phyloP scores from a whole-genome alignment of 2,329 filamentous ascomycete species.

The Penicillium sp. region DNA sequence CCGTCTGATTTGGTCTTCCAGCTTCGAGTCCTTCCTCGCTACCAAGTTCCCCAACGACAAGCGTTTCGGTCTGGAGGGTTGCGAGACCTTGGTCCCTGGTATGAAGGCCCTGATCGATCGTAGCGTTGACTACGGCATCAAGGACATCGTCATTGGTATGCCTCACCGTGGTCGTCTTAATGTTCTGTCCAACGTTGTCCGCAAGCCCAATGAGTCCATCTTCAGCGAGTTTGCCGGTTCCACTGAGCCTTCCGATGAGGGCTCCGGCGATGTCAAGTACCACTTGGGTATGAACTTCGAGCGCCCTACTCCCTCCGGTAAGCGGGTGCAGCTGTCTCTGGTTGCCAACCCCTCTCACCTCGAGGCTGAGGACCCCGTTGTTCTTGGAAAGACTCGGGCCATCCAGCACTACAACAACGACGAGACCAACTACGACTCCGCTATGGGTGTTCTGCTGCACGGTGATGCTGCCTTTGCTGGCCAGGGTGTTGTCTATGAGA shows the following conservation, averaged over 20 bases:
- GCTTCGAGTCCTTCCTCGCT: constrained; percentile 88
- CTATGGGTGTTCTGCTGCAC: constrained; percentile 92
- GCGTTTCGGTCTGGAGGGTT: constrained; percentile 95
- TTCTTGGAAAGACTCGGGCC: constrained; percentile 91
- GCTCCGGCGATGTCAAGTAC: constrained; percentile 98
- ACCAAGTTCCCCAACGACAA: constrained; percentile 99
- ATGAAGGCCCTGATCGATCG: constrained; percentile 99
- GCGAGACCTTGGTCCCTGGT: constrained; percentile 89
- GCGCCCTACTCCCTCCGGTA: constrained; percentile 91
- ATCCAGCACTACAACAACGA: constrained; percentile 99
- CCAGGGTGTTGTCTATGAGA: constrained; percentile 97
- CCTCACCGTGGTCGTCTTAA: constrained; percentile 97
- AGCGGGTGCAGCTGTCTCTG: constrained; percentile 96
- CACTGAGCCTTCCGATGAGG: constrained; percentile 79
- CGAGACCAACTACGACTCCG: constrained; percentile 75
- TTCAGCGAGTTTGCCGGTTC: constrained; percentile 96
- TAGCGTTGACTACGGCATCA: constrained; percentile 95
- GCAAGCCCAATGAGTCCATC: constrained; percentile 98
- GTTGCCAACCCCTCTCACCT: constrained; percentile 97
- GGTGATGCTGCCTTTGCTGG: constrained; percentile 95
- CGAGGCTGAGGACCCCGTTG: constrained; percentile 95
- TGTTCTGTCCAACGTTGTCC: constrained; percentile 93
- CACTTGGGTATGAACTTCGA: constrained; percentile 99
- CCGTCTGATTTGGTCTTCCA: constrained; percentile 95
- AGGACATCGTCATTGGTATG: constrained; percentile 99